These are phyloP conservation scores for Globisporangium cylindrosporum DNA, from an alignment of 352 stramenopile species.

Conservation along the genomic window DNA sequence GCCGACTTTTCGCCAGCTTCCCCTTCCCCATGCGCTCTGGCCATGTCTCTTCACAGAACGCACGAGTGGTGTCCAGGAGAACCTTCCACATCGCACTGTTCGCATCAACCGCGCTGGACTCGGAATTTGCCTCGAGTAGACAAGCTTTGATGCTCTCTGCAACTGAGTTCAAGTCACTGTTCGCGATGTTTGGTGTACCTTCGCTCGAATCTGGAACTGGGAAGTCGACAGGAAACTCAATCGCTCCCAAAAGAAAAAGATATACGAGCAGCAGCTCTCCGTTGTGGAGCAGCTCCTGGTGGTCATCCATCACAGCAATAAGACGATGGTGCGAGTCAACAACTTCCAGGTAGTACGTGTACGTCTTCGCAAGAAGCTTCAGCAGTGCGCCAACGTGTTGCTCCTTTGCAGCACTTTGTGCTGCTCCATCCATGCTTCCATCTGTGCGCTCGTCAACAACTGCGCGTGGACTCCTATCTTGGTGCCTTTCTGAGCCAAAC, in stretches of 20 bases:
- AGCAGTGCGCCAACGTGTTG: slow-evolving; percentile 20
- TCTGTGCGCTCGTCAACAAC: not conserved
- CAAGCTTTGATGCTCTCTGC: slow-evolving; percentile 23
- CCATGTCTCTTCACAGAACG: slow-evolving; percentile 67
- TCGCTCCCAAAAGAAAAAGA: slow-evolving; percentile 32
- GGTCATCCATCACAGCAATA: slow-evolving; percentile 21
- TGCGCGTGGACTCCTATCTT: slow-evolving; percentile 1
- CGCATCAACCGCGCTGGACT: not conserved
- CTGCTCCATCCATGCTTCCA: not conserved
- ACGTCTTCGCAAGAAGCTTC: slow-evolving; percentile 64
- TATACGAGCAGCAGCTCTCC: slow-evolving; percentile 41
- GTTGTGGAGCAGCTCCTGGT: slow-evolving; percentile 32
- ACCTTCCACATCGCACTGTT: slow-evolving; percentile 27
- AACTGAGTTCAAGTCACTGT: slow-evolving; percentile 23
- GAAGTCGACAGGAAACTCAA: slow-evolving; percentile 24
- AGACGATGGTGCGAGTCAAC: slow-evolving; percentile 36
- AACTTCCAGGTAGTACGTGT: slow-evolving; percentile 58
- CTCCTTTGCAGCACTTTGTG: not conserved
- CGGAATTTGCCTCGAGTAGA: slow-evolving; percentile 6
- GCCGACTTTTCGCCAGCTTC: slow-evolving; percentile 31
- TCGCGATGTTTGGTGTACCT: slow-evolving; percentile 15
- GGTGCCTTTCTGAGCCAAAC: not conserved
- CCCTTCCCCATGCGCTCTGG: slow-evolving; percentile 52
- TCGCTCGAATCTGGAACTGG: slow-evolving; percentile 18
- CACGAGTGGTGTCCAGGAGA: slow-evolving; percentile 33